Base-by-base conservation (phyloP, 306 rosid species). In the Inga oerstediana region DNA sequence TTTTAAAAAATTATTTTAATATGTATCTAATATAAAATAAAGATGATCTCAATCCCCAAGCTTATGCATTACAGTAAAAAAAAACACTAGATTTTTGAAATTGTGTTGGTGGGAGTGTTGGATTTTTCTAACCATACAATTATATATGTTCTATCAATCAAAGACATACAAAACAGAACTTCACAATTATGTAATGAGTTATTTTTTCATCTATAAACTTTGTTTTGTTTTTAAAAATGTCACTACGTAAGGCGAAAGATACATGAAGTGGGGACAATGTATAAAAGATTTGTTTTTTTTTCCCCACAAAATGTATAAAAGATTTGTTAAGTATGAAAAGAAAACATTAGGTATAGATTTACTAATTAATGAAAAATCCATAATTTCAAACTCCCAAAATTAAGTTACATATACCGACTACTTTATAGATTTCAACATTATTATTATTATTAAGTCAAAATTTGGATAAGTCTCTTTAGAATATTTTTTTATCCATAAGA, bases 391-490 rank as follows among this genome's bases (percentile, higher is more conserved):
- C 64, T 20, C n/a, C n/a, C 64, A 56, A 7, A 56, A 56, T 56
- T 56, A 19, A 19, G 24, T 56, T 20, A 20, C 64, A 20, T 56
- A 3, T 20, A 4, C 22, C n/a, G 19, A 56, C 8, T 20, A 56
- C 8, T 8, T 24, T 56, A 20, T 16, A 51, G 58, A 51, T 54
- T 54, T 54, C 24, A 54, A 54, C 61, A 54, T 54, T 93, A 1
- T 10, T 39, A 6, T 32, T 39, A 39, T 32, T 49, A 64, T 61
- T 2, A 54, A 19, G 61, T 54, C 61, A 54, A 19, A 19, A 54
- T 54, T 6, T 54, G 24, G 61, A 54, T 54, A 5, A 54, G 17
- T 19, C 61, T 54, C 24, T 4, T 39, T 54, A 19, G 61, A 54
- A 5, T 51, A 51, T 19, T 51, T 51, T 44, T 16, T 16, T 4